Base-by-base conservation (phyloP, 805 yeast species). In the Jamesozyma lodderae region DNA sequence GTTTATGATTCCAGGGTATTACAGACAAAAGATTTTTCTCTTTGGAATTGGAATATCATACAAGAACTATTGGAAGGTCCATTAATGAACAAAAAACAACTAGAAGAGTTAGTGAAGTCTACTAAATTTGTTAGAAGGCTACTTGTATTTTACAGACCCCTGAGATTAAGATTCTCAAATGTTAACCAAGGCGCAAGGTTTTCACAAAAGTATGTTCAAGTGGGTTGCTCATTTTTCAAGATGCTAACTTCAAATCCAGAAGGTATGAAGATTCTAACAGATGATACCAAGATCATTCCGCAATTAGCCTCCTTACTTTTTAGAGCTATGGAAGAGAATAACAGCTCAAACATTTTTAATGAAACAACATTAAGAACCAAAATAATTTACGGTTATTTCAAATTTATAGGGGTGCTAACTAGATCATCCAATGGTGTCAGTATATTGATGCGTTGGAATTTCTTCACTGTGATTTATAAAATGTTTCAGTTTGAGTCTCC, bases 41-140 rank as follows among this genome's bases (percentile, higher is more conserved):
- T 75, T 36, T 92, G 99, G 99, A 79, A 87, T 52, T 88, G 96
- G 95, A 73, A 70, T 19, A 64, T 79, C 1, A 65, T 92, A 0
- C 64, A 73, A 14, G 81, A 77, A 41, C 62, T 92, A n/a, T 71
- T 86, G 48, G 79, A 73, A 47, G 96, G 96, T 0, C 95, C 96
- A 0, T 60, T 92, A n/a, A 59, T 74, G 41, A 79, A 75, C 49
- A 79, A 83, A 0, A 74, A 68, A 45, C 66, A 85, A 35, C 67
- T 92, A 31, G 94, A 86, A 23, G 97, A 90, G 40, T 66, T 81
- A 1, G 68, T 77, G 25, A 77, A 72, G 48, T 79, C 81, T 2
- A 86, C 96, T 1, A 90, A 88, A 51, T 85, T 92, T 51, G 69
- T 88, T 55, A 88, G 90, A 53, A 64, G 96, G 40, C 57, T 92